Percentiles rank a stretch among this genome's conserved stretches.
Evolutionary conservation across 176 grass and related monocot genomes (phyloP).

Genomic region (Puccinellia tenuiflora): DNA sequence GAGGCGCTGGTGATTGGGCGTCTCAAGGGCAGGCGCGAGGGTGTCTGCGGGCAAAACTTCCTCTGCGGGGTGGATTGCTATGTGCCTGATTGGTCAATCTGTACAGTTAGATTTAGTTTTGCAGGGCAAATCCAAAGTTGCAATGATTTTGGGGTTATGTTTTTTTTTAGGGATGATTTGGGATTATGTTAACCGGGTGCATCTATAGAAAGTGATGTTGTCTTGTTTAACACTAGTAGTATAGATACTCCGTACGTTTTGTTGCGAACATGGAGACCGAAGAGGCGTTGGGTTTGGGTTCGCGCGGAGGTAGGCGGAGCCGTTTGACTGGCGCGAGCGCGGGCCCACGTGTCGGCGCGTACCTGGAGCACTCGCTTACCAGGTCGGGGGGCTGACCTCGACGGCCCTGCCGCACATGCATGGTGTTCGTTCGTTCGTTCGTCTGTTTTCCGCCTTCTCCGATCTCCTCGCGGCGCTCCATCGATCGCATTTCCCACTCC

Average conservation of each 20-base stretch:
- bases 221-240: too few species aligned
- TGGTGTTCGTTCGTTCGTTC: neutral
- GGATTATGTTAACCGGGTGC: too few species aligned
- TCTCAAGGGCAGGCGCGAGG: too few species aligned
- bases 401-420: neutral
- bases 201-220: too few species aligned
- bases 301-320: neutral
- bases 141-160: too few species aligned
- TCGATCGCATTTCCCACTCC: neutral
- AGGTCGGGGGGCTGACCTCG: neutral
- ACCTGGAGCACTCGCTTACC: neutral
- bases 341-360: neutral
- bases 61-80: too few species aligned
- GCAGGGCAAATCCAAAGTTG: too few species aligned
- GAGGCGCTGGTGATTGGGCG: too few species aligned
- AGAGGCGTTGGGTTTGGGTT: neutral
- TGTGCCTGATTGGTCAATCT: too few species aligned
- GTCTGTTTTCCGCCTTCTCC: neutral
- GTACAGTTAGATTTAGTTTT: too few species aligned
- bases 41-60: too few species aligned
- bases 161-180: too few species aligned
- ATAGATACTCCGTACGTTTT: neutral
- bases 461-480: neutral
- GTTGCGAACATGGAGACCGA: neutral
- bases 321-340: neutral